Base-by-base conservation (phyloP, 805 yeast genomes). In the Saccharomycopsis sp. region DNA sequence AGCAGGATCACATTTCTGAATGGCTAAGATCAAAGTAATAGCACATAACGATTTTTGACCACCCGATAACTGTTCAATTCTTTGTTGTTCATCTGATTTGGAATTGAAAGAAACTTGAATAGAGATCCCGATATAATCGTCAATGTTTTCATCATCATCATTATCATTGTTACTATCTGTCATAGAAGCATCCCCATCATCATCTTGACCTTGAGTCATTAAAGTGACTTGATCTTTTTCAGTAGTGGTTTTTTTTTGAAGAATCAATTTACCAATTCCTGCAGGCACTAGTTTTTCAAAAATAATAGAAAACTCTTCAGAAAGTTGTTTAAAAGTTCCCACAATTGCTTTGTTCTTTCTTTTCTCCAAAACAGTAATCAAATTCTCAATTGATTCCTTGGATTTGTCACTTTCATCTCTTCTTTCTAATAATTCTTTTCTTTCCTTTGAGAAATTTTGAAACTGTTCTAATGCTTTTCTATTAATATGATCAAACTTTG, bases 21-120 rank as follows among this genome's bases (percentile, higher is more conserved):
- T 85, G 3, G 98, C 96, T 43, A 92, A 68, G 49, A 92, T 88
- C 37, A 92, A 69, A 0, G 97, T 88, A 50, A 92, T 76, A 1
- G 98, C 97, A 65, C 97, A 88, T n/a, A 92, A 64, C 0, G 96
- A 83, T 57, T 89, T 89, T 55, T 92, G 98, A 9, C 98, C 98
- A 31, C 98, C 98, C 1, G 96, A 85, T 14, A 92, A 66, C 56
- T 88, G 96, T 56, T 86, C 95, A 42, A 89, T 79, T 46, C 83
- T 69, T 46, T 80, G 82, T 56, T 85, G 95, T 50, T 87, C 96
- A 54, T 88, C 82, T 21, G 71, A 68, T 53, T 79, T 79, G 8
- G 94, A 80, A 56, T 86, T 89, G 67, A 89, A 89, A 0, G 96
- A 84, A 2, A 88, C 96, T 8, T 79, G 68, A 40, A 92, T 84